These are phyloP conservation scores for Allomyces javanicus DNA, from an alignment of 192 early-diverging fungal genomes.

Conservation along the genomic window DNA sequence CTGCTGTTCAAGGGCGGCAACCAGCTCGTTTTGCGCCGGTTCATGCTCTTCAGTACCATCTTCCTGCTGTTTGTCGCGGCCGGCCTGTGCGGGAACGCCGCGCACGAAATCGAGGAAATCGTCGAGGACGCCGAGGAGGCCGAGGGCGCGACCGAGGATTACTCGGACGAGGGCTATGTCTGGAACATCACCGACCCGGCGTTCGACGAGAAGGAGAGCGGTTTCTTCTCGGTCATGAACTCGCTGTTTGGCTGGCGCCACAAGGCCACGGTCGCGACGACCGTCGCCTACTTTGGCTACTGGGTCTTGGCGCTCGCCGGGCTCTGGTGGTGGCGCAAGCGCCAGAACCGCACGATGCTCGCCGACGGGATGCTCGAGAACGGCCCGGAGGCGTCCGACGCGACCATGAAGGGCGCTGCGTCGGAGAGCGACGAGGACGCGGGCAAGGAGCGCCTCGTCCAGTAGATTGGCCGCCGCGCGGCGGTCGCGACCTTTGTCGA, in stretches of 20 bases:
- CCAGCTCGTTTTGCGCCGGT: constrained; percentile 49
- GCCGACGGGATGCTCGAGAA: too few species aligned
- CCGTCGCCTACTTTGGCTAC: constrained; percentile 59
- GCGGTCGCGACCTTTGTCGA: too few species aligned
- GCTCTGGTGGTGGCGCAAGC: background rate
- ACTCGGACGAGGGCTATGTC: constrained; percentile 35
- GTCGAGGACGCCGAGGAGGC: constrained; percentile 48
- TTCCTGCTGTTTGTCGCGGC: constrained; percentile 63
- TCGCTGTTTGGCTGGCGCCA: constrained; percentile 60
- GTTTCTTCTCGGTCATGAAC: constrained; percentile 51
- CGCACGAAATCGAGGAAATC: constrained; percentile 36
- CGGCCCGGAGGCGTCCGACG: too few species aligned
- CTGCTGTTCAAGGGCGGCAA: constrained; percentile 52
- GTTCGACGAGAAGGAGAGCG: constrained; percentile 12
- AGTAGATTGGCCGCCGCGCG: too few species aligned
- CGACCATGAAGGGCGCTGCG: too few species aligned
- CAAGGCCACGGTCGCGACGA: constrained; percentile 48
- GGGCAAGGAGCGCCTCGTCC: too few species aligned
- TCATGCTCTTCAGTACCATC: constrained; percentile 51
- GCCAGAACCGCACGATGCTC: background rate
- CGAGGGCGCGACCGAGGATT: constrained; percentile 28
- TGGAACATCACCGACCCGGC: constrained; percentile 43
- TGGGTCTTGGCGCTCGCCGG: constrained; percentile 25
- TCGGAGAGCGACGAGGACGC: too few species aligned
- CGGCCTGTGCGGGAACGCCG: constrained; percentile 50